Base-by-base conservation (phyloP, 2,329 filamentous ascomycete genomes). In the Exophiala spinifera region DNA sequence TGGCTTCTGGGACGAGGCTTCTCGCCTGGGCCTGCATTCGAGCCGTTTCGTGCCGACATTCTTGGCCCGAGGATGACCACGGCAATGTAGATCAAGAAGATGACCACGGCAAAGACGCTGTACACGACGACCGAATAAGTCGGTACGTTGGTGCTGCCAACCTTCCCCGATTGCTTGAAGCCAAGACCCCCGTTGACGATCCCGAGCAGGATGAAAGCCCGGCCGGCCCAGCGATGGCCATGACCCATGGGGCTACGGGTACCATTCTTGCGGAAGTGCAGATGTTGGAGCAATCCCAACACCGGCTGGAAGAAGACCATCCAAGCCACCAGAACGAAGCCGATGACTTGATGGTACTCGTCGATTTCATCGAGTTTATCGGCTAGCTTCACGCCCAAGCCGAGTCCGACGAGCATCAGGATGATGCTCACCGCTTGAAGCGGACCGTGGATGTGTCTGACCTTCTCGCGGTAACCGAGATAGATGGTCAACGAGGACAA, bases 171-270 rank as follows among this genome's bases (percentile, higher is more conserved):
- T 11, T 78, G 67, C 55, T 69, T 66, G 40, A 82, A 73, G 1
- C 80, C 80, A 1, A 83, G 64, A 0, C 79, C 80, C n/a, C 78
- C 80, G 62, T 83, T 83, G 63, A 83, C 70, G 52, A 82, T 76
- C 4, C 79, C 80, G 0, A 83, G 66, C 0, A 74, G 67, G 14
- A 83, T 74, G 25, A 76, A 68, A 25, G 69, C 61, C 4, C 80
- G 73, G 20, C 80, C 80, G n/a, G 81, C 61, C 80, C 80, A 83
- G 40, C 80, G 69, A 61, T 84, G 80, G 1, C 66, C 37, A 56
- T 78, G 72, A 0, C 76, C 78, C 5, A 72, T 57, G 19, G 53
- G 37, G 36, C 53, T 60, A 15, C 59, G 55, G 11, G 49, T 65
- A 6, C 71, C 70, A 13, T 72, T 71, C 58, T 74, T 76, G 49